phyloP scores from a whole-genome alignment of 257 asterid species.

The Jaltomata sinuosa region DNA sequence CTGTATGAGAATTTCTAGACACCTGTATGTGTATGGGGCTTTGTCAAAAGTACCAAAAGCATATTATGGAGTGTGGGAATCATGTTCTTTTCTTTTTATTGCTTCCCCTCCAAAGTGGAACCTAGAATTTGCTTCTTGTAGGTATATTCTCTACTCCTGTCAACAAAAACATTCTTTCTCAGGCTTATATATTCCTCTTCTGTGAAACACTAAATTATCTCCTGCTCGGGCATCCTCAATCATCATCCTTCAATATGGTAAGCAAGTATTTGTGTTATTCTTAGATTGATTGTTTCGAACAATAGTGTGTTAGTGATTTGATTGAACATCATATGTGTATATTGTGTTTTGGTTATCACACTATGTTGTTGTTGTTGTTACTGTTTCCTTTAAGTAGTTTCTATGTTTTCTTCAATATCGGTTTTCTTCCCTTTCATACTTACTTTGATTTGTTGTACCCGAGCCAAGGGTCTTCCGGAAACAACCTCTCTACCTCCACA shows the following conservation, averaged over 20 bases:
- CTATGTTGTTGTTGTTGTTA: too few relatives aligned
- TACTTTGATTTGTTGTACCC: too few relatives aligned
- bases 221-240: background rate
- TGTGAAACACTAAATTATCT: background rate
- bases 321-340: too few relatives aligned
- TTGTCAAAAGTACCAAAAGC: background rate
- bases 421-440: too few relatives aligned
- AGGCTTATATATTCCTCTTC: constrained; percentile 10
- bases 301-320: background rate
- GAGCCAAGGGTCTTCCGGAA: too few relatives aligned
- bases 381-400: too few relatives aligned
- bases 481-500: too few relatives aligned
- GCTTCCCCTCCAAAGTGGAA: constrained; percentile 43
- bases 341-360: too few relatives aligned
- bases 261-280: background rate
- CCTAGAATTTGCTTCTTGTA: constrained; percentile 18
- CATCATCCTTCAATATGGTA: background rate
- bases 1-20: background rate
- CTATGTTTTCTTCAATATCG: too few relatives aligned
- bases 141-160: background rate
- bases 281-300: background rate
- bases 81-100: constrained; percentile 37
- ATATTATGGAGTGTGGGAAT: constrained; percentile 22
- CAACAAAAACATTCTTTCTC: background rate
- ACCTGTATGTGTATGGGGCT: background rate